Evolutionary conservation across 495 filamentous ascomycete species (phyloP), one percentile per base, ranked within the genome.

Genomic region (Polyplosphaeria fusca): DNA sequence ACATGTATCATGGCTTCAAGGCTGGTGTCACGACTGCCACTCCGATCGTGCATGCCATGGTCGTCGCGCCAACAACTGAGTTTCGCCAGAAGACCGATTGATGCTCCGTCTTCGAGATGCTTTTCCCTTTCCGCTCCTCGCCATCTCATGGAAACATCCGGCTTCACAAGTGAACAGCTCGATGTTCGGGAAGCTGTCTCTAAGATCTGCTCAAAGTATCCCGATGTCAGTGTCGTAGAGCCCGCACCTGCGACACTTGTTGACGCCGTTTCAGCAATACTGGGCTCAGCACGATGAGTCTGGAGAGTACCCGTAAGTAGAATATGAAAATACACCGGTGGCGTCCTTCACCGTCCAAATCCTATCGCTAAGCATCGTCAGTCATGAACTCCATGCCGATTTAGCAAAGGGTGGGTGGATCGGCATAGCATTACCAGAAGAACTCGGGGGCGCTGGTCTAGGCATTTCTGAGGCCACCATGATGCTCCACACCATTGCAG

Each of bases 381-480:
- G n/a, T n/a, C 77, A 81, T 57, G 83, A 87, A 20, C 81, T 93
- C 38, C 86, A 91, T 66, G 79, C 83, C 2, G 83, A 86, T 0
- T 69, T 91, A 52, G 85, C 87, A n/a, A 80, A 81, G 45, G 86
- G 85, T 65, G 86, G 87, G n/a, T 91, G 87, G 86, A 79, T 93
- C 16, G 87, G 88, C 5, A 89, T 91, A 62, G 86, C 87, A 0
- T 71, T 91, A 18, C 86, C 86, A 0, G 82, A 86, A 67, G 76
- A 82, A 5, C 77, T 88, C 0, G 87, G 88, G 13, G 88, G 87
- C 4, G 76, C 85, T 16, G 85, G 86, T 5, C 71, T 93, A 37
- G 88, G 87, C 65, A 88, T 91, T 45, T 85, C 84, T 16, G 87
- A 91, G 66, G 87, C 88, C 4, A 88, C 86, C 1, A 87, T 89